Percentiles rank a stretch among this genome's conserved stretches.
Conservation (phyloP, 768 basidiomycete genomes). For the Mycena maculata region DNA sequence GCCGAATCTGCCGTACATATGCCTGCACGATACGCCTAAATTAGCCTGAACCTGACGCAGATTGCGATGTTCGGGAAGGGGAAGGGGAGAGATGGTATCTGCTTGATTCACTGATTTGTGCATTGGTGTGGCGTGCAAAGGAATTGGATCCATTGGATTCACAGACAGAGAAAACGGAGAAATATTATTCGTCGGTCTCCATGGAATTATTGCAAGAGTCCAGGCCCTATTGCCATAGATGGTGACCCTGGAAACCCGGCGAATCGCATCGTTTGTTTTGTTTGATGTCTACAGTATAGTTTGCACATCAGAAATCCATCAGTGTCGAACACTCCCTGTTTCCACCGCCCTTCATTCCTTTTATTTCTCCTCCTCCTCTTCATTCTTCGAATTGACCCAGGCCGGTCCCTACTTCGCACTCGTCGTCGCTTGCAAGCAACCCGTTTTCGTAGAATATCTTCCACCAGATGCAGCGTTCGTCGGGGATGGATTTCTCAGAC, state of each 20-base stretch:
- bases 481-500: constrained; percentile 63
- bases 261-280: constrained; percentile 24
- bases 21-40: too few relatives aligned
- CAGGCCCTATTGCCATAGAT: constrained; percentile 12
- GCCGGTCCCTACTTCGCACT: constrained; percentile 30
- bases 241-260: constrained; percentile 24
- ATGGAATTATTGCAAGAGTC: constrained; percentile 18
- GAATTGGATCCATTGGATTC: too few relatives aligned
- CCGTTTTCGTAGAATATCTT: constrained; percentile 15
- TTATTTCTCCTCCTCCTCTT: constrained; percentile 4
- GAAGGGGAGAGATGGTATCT: too few relatives aligned
- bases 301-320: constrained; percentile 13
- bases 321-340: constrained; percentile 12
- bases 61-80: too few relatives aligned
- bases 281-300: not conserved
- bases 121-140: too few relatives aligned
- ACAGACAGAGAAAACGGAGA: too few relatives aligned
- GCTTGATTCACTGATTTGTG: not conserved
- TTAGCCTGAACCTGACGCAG: too few relatives aligned
- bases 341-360: constrained; percentile 37
- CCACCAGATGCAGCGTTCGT: constrained; percentile 45
- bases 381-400: constrained; percentile 30
- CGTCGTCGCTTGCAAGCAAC: constrained; percentile 19
- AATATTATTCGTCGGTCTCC: constrained; percentile 1
- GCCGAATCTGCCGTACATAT: too few relatives aligned